Percentiles rank a stretch among this genome's conserved stretches.
phyloP scores from a whole-genome alignment of 306 rosid genomes.

The Phaseolus lunatus region DNA sequence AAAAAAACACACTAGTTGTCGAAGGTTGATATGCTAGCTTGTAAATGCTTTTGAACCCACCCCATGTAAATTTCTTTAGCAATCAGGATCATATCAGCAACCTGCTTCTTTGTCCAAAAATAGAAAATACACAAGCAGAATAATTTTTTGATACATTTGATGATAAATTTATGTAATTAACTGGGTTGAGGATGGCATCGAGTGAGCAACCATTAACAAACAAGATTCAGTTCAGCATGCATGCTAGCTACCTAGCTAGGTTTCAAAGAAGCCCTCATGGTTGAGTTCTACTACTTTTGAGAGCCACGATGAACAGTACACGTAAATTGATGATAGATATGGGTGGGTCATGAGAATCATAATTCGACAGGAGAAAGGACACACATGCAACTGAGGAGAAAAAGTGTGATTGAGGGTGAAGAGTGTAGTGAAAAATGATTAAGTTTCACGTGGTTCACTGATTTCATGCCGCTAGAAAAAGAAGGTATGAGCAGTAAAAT shows the following conservation, averaged over 20 bases:
- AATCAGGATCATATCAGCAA: not conserved
- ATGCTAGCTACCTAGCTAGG: constrained; percentile 17
- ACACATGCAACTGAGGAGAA: constrained; percentile 40
- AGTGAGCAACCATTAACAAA: not conserved
- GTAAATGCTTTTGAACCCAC: not conserved
- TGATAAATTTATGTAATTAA: not conserved
- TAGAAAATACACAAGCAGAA: not conserved
- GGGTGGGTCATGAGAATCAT: constrained; percentile 22
- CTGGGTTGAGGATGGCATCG: not conserved
- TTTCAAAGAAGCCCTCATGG: not conserved
- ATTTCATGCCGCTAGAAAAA: constrained; percentile 45
- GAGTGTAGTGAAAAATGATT: constrained; percentile 30
- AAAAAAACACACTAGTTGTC: too few species aligned
- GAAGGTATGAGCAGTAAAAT: constrained; percentile 25
- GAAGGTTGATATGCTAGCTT: not conserved
- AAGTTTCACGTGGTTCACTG: constrained; percentile 63
- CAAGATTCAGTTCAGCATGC: not conserved
- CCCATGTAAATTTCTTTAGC: not conserved
- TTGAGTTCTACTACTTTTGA: not conserved
- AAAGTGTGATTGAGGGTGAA: not conserved
- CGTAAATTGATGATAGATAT: constrained; percentile 17
- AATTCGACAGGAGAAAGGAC: constrained; percentile 23
- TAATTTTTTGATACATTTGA: not conserved
- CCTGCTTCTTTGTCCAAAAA: not conserved
- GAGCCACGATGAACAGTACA: constrained; percentile 20